Base-by-base conservation (phyloP, 768 basidiomycete species). In the Lactifluus hygrophoroides region DNA sequence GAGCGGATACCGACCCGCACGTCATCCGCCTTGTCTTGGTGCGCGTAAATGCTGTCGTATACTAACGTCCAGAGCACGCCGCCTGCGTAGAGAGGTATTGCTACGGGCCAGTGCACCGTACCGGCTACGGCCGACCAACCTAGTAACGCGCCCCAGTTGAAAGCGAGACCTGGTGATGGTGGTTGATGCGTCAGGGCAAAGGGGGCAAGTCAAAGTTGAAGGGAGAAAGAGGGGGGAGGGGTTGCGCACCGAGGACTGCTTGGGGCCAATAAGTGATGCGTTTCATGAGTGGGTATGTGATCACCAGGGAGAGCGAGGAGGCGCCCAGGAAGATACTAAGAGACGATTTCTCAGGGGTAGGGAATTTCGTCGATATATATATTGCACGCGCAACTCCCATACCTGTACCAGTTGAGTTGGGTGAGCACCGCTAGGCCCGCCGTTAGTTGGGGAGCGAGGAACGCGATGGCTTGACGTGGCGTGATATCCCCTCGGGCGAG, bases 21-120 rank as follows among this genome's bases (percentile, higher is more conserved):
- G 67, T 99, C 96, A 74, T 99, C 96, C 16, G 62, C 67, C 74
- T 98, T 99, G 73, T 99, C 96, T 89, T 97, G 95, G 70, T 99
- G 96, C 3, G 96, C 96, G 67, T 98, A 98, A 64, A 98, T 93
- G 49, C 87, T 95, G 66, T 99, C 96, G 68, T 98, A 99, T 1
- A 96, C 90, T 44, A 99, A 79, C 49, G 94, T 94, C 94, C 94
- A 98, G 66, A 84, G 83, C 27, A 94, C 73, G 23, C 91, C 90
- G 8, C 94, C 92, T 1, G 86, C 85, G 67, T 97, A 98, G 13
- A 99, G 78, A 2, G 96, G 92, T 9, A 89, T 72, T 43, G 88
- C 90, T 42, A 94, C 81, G 11, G 69, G 69, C 94, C 92, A 95
- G 67, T 95, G 76, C 3, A 86, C 84, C 2, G 77, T 66, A 1